Percentiles rank a stretch among this genome's conserved stretches.
phyloP scores from a whole-genome alignment of 345 rosid genomes.

The Eucalyptus guilfoylei region DNA sequence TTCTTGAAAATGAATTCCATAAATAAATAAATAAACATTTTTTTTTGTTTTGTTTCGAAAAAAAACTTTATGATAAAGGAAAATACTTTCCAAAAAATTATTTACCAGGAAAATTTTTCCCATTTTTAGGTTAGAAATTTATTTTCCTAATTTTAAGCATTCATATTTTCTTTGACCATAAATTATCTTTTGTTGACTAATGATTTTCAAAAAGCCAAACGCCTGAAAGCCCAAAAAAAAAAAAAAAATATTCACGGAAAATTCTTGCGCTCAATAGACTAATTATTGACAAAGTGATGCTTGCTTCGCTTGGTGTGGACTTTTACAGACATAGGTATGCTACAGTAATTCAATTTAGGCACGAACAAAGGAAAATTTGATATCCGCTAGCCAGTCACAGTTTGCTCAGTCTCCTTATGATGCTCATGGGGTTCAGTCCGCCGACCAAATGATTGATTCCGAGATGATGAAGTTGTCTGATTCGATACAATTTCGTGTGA shows the following conservation, averaged over 20 bases:
- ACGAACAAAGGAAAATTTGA: neutral
- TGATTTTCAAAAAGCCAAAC: neutral
- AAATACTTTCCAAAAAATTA: neutral
- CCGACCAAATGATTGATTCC: constrained; percentile 4
- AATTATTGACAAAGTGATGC: neutral
- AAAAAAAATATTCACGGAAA: neutral
- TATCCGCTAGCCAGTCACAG: neutral
- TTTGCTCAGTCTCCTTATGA: too few relatives aligned
- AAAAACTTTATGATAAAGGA: neutral
- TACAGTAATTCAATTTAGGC: neutral
- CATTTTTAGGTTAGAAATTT: neutral
- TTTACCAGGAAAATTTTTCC: neutral
- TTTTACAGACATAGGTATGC: neutral
- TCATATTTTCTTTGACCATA: neutral
- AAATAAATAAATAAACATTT: too few relatives aligned
- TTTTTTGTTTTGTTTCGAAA: too few relatives aligned
- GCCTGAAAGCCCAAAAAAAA: too few relatives aligned
- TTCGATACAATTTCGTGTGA: constrained; percentile 55
- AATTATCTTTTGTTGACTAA: neutral
- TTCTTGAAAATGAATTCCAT: too few relatives aligned
- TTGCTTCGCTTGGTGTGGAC: neutral
- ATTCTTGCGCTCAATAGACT: neutral
- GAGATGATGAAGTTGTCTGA: constrained; percentile 62
- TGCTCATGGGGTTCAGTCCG: too few relatives aligned
- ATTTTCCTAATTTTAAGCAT: neutral